Base-by-base conservation (phyloP, 495 filamentous ascomycete genomes). In the Chlorociboria aeruginascens region DNA sequence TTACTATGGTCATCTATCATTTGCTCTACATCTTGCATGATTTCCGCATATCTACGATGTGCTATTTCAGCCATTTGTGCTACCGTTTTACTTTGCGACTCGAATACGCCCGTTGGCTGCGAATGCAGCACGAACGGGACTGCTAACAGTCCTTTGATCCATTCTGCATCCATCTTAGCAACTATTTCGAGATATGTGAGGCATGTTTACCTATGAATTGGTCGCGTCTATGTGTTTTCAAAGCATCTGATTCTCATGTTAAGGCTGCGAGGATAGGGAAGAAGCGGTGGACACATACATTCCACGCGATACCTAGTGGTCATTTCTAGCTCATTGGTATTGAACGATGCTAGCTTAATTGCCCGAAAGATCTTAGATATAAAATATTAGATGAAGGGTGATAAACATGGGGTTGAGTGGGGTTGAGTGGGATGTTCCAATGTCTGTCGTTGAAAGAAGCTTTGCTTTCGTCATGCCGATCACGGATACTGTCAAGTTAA, bases 91-190 rank as follows among this genome's bases (percentile, higher is more conserved):
- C 72, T 73, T 25, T 71, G 69, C 20, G 74, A 65, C 41, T 86
- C 77, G 51, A 85, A 86, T 30, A 86, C 73, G 12, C 85, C 85
- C 0, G 86, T 90, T 7, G 93, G 93, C 63, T 96, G 88, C 9
- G 89, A 95, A 62, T 95, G 88, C 40, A 99, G 77, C 42, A 99
- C 90, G 60, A 99, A 99, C 0, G 93, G 93, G 0, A 97, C 90
- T 1, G 93, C 93, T 3, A 98, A 72, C 0, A 98, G 74, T 30
- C 89, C 92, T 70, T 93, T 75, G 61, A 73, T 72, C 70, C 70
- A 82, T 69, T 81, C 78, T 77, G 51, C 34, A 13, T 8, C 11
- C 7, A n/a, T 14, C 36, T 48, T 31, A 41, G 44, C 25, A n/a
- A 43, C 12, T 31, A 43, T 28, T 28, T 45, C n/a, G 31, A 30